Conservation (phyloP, 345 rosid species). For the Salix purpurea region DNA sequence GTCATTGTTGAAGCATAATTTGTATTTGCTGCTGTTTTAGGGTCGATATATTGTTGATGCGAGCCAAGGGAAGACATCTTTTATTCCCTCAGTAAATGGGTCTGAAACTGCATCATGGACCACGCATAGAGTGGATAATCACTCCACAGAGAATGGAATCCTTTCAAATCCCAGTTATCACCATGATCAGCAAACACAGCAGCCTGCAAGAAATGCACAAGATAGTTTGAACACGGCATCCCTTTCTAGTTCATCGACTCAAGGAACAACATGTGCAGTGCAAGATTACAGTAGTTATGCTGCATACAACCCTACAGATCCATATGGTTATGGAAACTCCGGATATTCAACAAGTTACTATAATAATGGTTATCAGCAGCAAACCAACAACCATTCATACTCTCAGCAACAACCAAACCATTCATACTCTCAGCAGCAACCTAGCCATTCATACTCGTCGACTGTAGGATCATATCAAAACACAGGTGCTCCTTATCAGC, state of each 20-base stretch:
- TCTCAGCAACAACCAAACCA: slow-evolving; percentile 43
- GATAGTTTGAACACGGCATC: slow-evolving; percentile 47
- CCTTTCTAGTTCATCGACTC: slow-evolving; percentile 52
- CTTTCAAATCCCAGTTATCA: slow-evolving; percentile 43
- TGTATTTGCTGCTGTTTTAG: slow-evolving; percentile 25
- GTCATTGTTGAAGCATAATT: not conserved
- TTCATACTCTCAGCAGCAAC: slow-evolving; percentile 70
- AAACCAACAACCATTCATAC: slow-evolving; percentile 18
- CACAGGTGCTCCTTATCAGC: slow-evolving; percentile 99
- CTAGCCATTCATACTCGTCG: slow-evolving; percentile 39
- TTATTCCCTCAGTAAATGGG: slow-evolving; percentile 15
- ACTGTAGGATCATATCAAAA: slow-evolving; percentile 92
- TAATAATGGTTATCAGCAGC: slow-evolving; percentile 76
- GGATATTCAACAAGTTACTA: slow-evolving; percentile 74
- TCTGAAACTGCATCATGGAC: slow-evolving; percentile 49
- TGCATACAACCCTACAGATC: slow-evolving; percentile 59
- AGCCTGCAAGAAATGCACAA: slow-evolving; percentile 37
- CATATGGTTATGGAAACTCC: slow-evolving; percentile 63
- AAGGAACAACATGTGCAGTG: slow-evolving; percentile 46
- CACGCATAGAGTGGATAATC: slow-evolving; percentile 46
- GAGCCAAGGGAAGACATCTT: slow-evolving; percentile 50
- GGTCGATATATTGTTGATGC: slow-evolving; percentile 57
- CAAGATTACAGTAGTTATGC: slow-evolving; percentile 66
- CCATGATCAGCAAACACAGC: slow-evolving; percentile 52
- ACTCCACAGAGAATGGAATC: slow-evolving; percentile 50